These are phyloP conservation scores for Achaetomium macrosporum DNA, from an alignment of 2,329 filamentous ascomycete genomes.

Conservation along the genomic window DNA sequence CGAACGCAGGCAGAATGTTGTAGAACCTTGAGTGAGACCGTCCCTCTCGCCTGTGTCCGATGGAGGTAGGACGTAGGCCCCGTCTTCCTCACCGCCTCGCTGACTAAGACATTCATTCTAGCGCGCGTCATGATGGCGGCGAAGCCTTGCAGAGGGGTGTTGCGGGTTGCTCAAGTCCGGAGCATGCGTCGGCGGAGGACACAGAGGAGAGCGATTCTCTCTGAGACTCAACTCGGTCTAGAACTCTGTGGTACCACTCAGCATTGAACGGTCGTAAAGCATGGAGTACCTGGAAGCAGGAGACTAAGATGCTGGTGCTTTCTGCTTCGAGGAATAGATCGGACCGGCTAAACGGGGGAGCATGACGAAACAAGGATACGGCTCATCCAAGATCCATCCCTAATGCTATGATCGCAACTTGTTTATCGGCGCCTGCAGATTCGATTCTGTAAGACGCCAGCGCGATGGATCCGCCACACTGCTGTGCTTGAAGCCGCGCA, in stretches of 20 bases:
- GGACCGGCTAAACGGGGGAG: background rate
- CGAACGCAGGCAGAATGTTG: background rate
- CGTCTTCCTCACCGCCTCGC: background rate
- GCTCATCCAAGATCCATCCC: background rate
- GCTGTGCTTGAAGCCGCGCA: slow-evolving; percentile 3
- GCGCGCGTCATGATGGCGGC: too few relatives aligned
- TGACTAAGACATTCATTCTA: background rate
- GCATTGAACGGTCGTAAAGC: background rate
- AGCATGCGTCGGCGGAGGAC: background rate
- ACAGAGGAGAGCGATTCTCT: background rate
- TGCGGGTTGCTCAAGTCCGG: background rate
- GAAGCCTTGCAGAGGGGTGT: background rate
- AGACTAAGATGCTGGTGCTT: background rate
- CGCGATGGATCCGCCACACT: background rate
- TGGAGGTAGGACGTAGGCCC: background rate
- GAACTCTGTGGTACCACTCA: background rate
- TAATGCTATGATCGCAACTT: background rate
- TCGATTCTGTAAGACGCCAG: background rate
- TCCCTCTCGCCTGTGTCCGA: background rate
- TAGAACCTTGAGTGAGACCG: background rate
- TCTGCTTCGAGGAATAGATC: background rate
- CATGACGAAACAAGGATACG: background rate
- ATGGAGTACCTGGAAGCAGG: background rate
- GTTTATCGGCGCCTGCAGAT: background rate
- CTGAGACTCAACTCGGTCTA: background rate